These are phyloP conservation scores for Adiantum capillusveneris DNA, from an alignment of 75 land plant species.

Conservation along the genomic window DNA sequence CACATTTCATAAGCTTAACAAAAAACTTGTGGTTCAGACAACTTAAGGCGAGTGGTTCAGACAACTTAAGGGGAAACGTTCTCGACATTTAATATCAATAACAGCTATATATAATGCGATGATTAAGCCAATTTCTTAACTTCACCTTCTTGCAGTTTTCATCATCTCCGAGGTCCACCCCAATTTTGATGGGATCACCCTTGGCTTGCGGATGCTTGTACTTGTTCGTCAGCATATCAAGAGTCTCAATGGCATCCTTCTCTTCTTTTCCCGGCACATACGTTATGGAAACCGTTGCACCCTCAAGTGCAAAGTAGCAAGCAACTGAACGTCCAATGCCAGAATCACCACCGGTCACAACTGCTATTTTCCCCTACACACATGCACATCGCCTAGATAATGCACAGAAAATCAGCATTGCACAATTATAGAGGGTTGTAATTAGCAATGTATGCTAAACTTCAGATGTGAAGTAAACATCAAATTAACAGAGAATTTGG, in stretches of 20 bases:
- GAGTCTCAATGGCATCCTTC: conserved; percentile 68
- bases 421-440: too few species aligned
- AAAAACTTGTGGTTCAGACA: too few species aligned
- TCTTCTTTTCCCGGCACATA: conserved; percentile 66
- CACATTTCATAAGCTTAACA: too few species aligned
- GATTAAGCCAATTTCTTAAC: background rate
- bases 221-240: conserved; percentile 38
- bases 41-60: too few species aligned
- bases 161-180: conserved; percentile 66
- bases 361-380: conserved; percentile 67
- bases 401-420: too few species aligned
- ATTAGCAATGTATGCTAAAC: too few species aligned
- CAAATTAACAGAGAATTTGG: too few species aligned
- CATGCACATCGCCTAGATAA: too few species aligned
- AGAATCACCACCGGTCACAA: conserved; percentile 91
- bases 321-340: conserved; percentile 87
- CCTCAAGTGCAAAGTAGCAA: conserved; percentile 58
- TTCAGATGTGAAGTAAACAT: too few species aligned
- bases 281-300: conserved; percentile 87
- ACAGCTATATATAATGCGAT: background rate
- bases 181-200: conserved; percentile 57
- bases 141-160: conserved; percentile 76
- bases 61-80: too few species aligned
- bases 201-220: conserved; percentile 35
- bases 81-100: too few species aligned